These are phyloP conservation scores for Avena sativa DNA, from an alignment of 176 grass and related monocot genomes.

Conservation along the genomic window DNA sequence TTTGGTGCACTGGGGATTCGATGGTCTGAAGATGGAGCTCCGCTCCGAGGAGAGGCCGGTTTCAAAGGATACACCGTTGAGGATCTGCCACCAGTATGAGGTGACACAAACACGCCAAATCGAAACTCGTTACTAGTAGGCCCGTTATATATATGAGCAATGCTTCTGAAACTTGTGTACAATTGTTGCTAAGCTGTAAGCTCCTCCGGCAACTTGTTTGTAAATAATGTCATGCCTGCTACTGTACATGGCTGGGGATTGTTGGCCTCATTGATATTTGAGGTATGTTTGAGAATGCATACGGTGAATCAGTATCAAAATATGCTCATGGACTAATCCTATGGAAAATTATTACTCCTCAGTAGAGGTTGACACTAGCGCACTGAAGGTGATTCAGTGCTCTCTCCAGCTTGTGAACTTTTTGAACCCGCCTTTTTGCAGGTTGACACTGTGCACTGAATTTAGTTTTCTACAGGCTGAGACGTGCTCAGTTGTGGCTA, in stretches of 20 bases:
- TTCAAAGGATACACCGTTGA: conserved; percentile 66
- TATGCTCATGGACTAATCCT: not conserved
- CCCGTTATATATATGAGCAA: not conserved
- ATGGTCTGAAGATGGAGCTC: conserved; percentile 78
- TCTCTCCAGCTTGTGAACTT: not conserved
- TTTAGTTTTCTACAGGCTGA: not conserved
- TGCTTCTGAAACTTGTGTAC: not conserved
- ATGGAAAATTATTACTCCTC: not conserved
- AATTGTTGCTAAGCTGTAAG: not conserved
- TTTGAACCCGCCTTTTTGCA: not conserved
- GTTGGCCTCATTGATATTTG: not conserved
- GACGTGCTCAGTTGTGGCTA: conserved; percentile 58
- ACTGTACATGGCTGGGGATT: not conserved
- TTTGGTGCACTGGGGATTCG: conserved; percentile 76
- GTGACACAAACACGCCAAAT: conserved; percentile 55
- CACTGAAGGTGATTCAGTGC: not conserved
- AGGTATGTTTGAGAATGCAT: not conserved
- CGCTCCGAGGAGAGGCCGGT: conserved; percentile 88
- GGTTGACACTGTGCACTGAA: too few species aligned
- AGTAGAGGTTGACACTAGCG: not conserved
- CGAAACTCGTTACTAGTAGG: not conserved
- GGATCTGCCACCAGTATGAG: conserved; percentile 77
- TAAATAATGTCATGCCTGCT: not conserved
- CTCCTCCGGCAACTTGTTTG: not conserved
- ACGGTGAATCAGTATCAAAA: not conserved